phyloP scores from a whole-genome alignment of 2,329 filamentous ascomycete genomes.

The Arthrobotrys entomopaga region DNA sequence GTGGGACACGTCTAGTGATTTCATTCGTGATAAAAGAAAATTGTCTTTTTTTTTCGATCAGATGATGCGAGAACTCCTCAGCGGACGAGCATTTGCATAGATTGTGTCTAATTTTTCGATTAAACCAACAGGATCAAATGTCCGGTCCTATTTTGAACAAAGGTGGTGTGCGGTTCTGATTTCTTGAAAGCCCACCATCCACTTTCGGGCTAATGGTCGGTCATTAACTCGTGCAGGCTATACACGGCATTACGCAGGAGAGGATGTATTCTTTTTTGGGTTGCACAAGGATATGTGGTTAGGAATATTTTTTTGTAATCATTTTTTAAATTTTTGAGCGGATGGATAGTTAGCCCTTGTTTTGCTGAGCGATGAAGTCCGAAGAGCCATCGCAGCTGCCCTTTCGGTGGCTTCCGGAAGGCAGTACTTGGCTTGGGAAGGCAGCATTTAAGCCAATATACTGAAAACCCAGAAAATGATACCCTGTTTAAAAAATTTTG shows the following conservation, averaged over 20 bases:
- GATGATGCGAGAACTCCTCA: conserved; percentile 55
- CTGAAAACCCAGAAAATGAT: no score
- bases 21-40: conserved; percentile 51
- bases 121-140: conserved; percentile 42
- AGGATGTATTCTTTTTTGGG: conserved; percentile 26
- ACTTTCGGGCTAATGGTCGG: not conserved
- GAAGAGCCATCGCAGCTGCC: conserved; percentile 35
- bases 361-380: conserved; percentile 17
- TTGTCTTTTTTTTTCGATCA: conserved; percentile 35
- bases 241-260: conserved; percentile 53
- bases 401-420: conserved; percentile 33
- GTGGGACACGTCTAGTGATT: conserved; percentile 45
- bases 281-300: conserved; percentile 44
- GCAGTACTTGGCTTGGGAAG: not conserved
- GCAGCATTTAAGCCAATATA: no score
- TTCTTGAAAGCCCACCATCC: conserved; percentile 6
- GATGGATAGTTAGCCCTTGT: conserved; percentile 15
- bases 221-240: conserved; percentile 36
- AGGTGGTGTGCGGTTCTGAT: conserved; percentile 21
- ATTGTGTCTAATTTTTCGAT: conserved; percentile 14
- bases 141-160: conserved; percentile 12
- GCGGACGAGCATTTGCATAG: conserved; percentile 40
- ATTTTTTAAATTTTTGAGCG: conserved; percentile 16
- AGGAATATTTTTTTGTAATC: conserved; percentile 51
- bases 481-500: no score